Conservation (phyloP, 106 monocot genomes). For the Xerophyta viscosa region DNA sequence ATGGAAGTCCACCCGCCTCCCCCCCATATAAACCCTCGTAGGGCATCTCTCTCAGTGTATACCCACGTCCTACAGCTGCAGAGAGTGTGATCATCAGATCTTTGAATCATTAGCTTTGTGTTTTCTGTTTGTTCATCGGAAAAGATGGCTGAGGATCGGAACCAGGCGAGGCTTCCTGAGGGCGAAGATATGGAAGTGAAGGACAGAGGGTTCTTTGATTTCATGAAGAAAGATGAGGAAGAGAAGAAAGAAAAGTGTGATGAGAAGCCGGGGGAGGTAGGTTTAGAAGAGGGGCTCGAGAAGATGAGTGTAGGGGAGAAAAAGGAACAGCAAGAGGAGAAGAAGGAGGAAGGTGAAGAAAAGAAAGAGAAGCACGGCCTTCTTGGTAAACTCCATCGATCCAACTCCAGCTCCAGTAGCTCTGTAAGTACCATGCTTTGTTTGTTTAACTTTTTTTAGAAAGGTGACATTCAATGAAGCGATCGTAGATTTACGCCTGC, state of each 20-base stretch:
- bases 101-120: too few relatives aligned
- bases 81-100: too few relatives aligned
- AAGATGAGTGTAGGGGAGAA: background rate
- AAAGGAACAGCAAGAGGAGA: background rate
- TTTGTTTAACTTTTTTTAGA: background rate
- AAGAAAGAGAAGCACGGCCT: conserved; percentile 4
- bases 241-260: background rate
- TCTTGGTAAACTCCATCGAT: background rate
- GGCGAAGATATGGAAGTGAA: background rate
- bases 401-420: conserved; percentile 1
- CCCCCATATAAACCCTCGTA: too few relatives aligned
- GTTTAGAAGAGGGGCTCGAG: background rate
- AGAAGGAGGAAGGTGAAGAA: background rate
- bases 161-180: background rate
- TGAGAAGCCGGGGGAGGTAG: background rate
- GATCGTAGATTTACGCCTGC: too few relatives aligned
- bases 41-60: too few relatives aligned
- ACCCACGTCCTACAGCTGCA: too few relatives aligned
- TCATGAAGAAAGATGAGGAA: background rate
- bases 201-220: background rate
- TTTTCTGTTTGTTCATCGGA: too few relatives aligned
- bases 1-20: too few relatives aligned
- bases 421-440: background rate
- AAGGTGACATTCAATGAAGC: too few relatives aligned
- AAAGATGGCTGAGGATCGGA: background rate